Evolutionary conservation across 768 basidiomycete species (phyloP).

Genomic region (Lactarius vividus): DNA sequence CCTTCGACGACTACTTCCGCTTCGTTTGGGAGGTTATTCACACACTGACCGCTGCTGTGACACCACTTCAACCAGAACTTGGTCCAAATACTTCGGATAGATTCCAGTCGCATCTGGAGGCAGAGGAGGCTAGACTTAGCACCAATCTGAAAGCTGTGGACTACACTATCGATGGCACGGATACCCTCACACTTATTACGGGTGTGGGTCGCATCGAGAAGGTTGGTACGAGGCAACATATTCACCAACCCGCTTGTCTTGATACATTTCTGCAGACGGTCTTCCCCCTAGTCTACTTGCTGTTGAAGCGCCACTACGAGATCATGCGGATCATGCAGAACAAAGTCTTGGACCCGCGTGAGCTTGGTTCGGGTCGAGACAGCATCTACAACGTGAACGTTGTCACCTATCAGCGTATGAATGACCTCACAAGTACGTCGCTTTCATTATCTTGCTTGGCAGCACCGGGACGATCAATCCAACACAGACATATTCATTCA

Average conservation of each 20-base stretch:
- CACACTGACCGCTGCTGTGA: slow-evolving; percentile 7
- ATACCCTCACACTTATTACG: slow-evolving; percentile 32
- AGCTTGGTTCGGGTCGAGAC: neutral
- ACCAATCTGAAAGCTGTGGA: slow-evolving; percentile 30
- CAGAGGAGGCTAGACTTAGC: slow-evolving; percentile 31
- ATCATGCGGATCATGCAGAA: slow-evolving; percentile 19
- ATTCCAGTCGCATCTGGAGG: slow-evolving; percentile 29
- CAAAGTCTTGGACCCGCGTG: slow-evolving; percentile 8
- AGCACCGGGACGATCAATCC: neutral
- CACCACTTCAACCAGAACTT: neutral
- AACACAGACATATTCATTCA: slow-evolving; percentile 28
- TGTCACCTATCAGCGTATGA: slow-evolving; percentile 1
- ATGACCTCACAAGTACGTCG: slow-evolving; percentile 9
- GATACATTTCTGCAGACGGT: slow-evolving; percentile 8
- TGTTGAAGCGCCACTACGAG: slow-evolving; percentile 28
- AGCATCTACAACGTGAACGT: neutral
- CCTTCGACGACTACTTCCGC: neutral
- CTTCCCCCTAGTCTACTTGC: slow-evolving; percentile 24
- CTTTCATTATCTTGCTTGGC: neutral
- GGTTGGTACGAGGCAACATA: slow-evolving; percentile 18
- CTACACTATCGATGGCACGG: slow-evolving; percentile 34
- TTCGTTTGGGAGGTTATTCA: neutral
- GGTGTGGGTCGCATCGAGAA: slow-evolving; percentile 34
- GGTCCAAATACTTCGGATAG: slow-evolving; percentile 3
- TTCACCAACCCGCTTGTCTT: neutral